Percentiles rank a stretch among this genome's conserved stretches.
These are phyloP conservation scores for Hericium erinaceus DNA, from an alignment of 768 basidiomycete species.

Conservation along the genomic window DNA sequence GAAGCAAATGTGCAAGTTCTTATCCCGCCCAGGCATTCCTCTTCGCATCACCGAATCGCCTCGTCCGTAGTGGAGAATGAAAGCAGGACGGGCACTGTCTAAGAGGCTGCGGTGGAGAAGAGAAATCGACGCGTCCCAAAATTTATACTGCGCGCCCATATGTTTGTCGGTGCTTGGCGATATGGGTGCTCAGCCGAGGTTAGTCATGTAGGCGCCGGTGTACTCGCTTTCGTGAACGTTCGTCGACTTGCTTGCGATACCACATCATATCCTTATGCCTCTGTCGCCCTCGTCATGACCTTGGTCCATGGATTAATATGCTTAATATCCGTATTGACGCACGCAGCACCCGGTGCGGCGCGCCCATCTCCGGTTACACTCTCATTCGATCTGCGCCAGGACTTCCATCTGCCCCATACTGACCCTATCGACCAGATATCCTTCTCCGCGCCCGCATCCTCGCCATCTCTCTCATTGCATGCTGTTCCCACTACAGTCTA, in stretches of 20 bases:
- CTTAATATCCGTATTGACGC: too few relatives aligned
- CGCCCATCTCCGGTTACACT: neutral
- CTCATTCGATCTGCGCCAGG: neutral
- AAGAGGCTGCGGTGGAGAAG: constrained; percentile 42
- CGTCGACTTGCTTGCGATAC: neutral
- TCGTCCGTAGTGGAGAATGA: constrained; percentile 32
- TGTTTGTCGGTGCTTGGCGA: constrained; percentile 9
- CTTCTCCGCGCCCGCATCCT: neutral
- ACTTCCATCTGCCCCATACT: neutral
- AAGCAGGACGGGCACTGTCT: constrained; percentile 64
- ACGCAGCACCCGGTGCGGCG: neutral
- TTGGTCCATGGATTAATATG: too few relatives aligned
- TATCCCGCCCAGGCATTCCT: constrained; percentile 44
- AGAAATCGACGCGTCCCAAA: neutral
- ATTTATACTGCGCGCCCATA: neutral
- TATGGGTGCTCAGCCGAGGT: neutral
- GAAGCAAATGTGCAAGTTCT: constrained; percentile 43
- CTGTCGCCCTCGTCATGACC: too few relatives aligned
- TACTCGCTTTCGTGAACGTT: neutral
- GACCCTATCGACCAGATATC: neutral
- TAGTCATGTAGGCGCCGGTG: neutral
- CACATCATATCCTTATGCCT: too few relatives aligned
- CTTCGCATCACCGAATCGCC: constrained; percentile 69
- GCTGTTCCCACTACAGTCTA: constrained; percentile 49
- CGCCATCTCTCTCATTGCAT: constrained; percentile 25